phyloP scores from a whole-genome alignment of 2,329 filamentous ascomycete genomes.

The Hysterium pulicare region DNA sequence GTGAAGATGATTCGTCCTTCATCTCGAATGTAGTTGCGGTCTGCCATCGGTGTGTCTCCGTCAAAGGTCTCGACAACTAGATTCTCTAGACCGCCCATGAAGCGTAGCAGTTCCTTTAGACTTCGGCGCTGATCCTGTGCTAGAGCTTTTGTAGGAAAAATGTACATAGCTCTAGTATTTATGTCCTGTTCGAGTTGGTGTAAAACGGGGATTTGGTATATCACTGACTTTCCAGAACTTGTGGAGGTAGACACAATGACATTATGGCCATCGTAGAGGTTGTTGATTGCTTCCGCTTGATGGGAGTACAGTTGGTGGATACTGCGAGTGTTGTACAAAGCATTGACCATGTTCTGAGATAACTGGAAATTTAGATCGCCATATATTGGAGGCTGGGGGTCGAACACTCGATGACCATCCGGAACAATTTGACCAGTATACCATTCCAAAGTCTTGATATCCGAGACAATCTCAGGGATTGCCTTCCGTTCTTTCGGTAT shows the following conservation, averaged over 20 bases:
- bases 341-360: constrained; percentile 91
- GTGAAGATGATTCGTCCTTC: constrained; percentile 93
- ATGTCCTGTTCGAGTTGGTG: constrained; percentile 77
- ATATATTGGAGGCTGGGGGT: constrained; percentile 75
- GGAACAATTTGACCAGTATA: constrained; percentile 92
- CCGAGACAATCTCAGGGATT: constrained; percentile 79
- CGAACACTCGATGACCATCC: constrained; percentile 86
- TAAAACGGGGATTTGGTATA: constrained; percentile 91
- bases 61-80: constrained; percentile 89
- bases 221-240: constrained; percentile 95
- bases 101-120: constrained; percentile 77
- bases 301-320: constrained; percentile 88
- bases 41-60: constrained; percentile 82
- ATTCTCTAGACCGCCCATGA: constrained; percentile 73
- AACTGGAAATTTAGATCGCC: constrained; percentile 82
- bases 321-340: constrained; percentile 83
- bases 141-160: constrained; percentile 94
- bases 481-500: constrained; percentile 78
- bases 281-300: constrained; percentile 90
- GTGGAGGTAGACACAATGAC: constrained; percentile 94
- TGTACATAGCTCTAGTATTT: constrained; percentile 85
- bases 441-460: constrained; percentile 79
- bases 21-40: constrained; percentile 77
- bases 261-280: constrained; percentile 74
- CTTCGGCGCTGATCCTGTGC: constrained; percentile 92